phyloP scores from a whole-genome alignment of 2,329 filamentous ascomycete genomes.

The Podosphaera xanthii region DNA sequence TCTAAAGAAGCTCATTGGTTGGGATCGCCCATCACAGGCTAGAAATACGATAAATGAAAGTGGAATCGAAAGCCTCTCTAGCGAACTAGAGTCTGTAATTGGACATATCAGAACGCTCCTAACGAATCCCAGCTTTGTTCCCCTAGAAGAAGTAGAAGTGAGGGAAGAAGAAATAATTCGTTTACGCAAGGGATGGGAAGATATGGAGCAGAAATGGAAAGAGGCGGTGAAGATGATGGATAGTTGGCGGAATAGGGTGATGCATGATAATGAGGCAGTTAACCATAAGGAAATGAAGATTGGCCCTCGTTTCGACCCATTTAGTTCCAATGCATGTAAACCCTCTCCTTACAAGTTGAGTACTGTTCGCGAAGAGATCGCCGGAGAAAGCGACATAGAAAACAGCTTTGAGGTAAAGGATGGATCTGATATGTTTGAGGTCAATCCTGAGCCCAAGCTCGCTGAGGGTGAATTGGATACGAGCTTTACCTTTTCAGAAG shows the following conservation, averaged over 20 bases:
- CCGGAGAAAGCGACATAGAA: constrained; percentile 7
- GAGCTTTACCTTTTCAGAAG: constrained; percentile 3
- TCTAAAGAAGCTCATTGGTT: constrained; percentile 46
- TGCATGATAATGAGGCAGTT: constrained; percentile 42
- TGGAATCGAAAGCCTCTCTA: constrained; percentile 40
- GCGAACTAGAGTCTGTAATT: constrained; percentile 54
- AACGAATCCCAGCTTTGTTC: constrained; percentile 89
- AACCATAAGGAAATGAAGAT: constrained; percentile 44
- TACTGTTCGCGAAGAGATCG: constrained; percentile 12
- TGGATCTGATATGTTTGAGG: constrained; percentile 10
- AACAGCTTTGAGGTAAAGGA: not conserved
- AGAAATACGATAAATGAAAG: constrained; percentile 12
- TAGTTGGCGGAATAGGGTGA: constrained; percentile 70
- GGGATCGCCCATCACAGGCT: constrained; percentile 15
- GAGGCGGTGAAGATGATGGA: constrained; percentile 84
- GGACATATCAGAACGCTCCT: constrained; percentile 64
- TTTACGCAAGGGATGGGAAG: constrained; percentile 69
- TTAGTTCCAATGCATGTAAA: constrained; percentile 29
- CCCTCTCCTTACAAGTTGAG: constrained; percentile 15
- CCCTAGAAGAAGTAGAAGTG: constrained; percentile 81
- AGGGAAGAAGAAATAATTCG: constrained; percentile 76
- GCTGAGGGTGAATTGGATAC: constrained; percentile 20
- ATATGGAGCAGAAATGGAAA: constrained; percentile 77
- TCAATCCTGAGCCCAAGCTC: constrained; percentile 19
- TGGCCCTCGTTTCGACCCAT: constrained; percentile 40